These are phyloP conservation scores for Zygosaccharomyces gambellarensis DNA, from an alignment of 805 yeast species.

Conservation along the genomic window DNA sequence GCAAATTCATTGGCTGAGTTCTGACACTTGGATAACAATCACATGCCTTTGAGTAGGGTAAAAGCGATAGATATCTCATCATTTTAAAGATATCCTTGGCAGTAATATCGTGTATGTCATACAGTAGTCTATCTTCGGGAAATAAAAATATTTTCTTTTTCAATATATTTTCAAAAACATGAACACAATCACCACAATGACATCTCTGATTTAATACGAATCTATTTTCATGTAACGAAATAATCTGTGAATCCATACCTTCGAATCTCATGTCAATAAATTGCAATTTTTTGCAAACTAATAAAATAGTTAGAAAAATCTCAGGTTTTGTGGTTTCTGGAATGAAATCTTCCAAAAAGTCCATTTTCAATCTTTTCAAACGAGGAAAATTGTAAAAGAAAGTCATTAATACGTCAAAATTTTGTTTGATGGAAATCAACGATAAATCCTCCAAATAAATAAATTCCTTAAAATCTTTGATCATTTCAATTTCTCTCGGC, in stretches of 20 bases:
- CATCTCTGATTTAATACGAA: slow-evolving; percentile 33
- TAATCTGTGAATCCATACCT: slow-evolving; percentile 33
- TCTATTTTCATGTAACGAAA: slow-evolving; percentile 23
- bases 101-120: slow-evolving; percentile 29
- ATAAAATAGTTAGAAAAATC: slow-evolving; percentile 34
- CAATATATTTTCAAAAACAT: slow-evolving; percentile 32
- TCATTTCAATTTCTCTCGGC: slow-evolving; percentile 34
- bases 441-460: slow-evolving; percentile 37
- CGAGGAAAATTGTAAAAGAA: slow-evolving; percentile 28
- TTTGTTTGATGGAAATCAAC: slow-evolving; percentile 38
- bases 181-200: slow-evolving; percentile 28
- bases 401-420: slow-evolving; percentile 32
- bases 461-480: slow-evolving; percentile 38
- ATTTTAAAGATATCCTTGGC: slow-evolving; percentile 37
- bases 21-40: slow-evolving; percentile 41
- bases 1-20: slow-evolving; percentile 38
- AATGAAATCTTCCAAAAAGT: slow-evolving; percentile 35
- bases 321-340: slow-evolving; percentile 34
- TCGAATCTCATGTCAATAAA: slow-evolving; percentile 39
- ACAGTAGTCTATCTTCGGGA: slow-evolving; percentile 28
- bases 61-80: slow-evolving; percentile 34
- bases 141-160: slow-evolving; percentile 34
- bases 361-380: slow-evolving; percentile 39
- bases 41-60: slow-evolving; percentile 43
- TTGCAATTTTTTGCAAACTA: slow-evolving; percentile 34